Percentiles rank a stretch among this genome's conserved stretches.
Evolutionary conservation across 352 stramenopile species (phyloP).

Genomic region (Lagenidium giganteum): DNA sequence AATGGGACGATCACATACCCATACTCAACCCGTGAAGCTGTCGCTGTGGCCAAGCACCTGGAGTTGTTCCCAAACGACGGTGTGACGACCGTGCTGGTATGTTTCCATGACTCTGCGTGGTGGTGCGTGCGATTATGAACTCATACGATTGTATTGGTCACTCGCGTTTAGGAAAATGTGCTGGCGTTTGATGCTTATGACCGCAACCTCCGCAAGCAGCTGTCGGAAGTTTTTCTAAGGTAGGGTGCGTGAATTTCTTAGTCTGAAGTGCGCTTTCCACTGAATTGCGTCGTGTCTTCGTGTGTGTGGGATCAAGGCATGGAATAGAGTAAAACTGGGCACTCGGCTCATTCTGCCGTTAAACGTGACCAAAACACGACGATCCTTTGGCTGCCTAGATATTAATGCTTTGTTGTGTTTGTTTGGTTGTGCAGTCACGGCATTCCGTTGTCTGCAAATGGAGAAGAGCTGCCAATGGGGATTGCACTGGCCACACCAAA

Average conservation of each 20-base stretch:
- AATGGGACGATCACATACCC: constrained; percentile 90
- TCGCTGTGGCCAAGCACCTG: constrained; percentile 93
- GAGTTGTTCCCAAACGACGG: constrained; percentile 90
- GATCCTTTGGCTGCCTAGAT: not conserved
- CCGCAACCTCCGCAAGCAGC: constrained; percentile 56
- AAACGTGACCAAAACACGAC: no score
- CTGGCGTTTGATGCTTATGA: constrained; percentile 92
- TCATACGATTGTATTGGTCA: not conserved
- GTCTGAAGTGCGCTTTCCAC: no score
- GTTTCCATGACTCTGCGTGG: not conserved
- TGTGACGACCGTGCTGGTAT: constrained; percentile 68
- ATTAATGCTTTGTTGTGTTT: constrained; percentile 4
- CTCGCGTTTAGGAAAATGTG: constrained; percentile 84
- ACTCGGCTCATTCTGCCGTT: no score
- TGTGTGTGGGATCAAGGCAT: constrained; percentile 16
- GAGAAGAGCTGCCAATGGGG: constrained; percentile 24
- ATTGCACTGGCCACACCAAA: constrained; percentile 36
- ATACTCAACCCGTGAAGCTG: constrained; percentile 92
- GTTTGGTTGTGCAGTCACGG: constrained; percentile 37
- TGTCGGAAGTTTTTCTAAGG: constrained; percentile 79
- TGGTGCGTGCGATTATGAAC: not conserved
- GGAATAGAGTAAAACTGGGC: constrained; percentile 17
- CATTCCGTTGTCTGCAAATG: constrained; percentile 40
- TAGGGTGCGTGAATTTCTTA: constrained; percentile 20
- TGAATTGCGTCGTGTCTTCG: constrained; percentile 4